Evolutionary conservation across 192 early-diverging fungal species (phyloP).

Genomic region (Coemansia javaensis): DNA sequence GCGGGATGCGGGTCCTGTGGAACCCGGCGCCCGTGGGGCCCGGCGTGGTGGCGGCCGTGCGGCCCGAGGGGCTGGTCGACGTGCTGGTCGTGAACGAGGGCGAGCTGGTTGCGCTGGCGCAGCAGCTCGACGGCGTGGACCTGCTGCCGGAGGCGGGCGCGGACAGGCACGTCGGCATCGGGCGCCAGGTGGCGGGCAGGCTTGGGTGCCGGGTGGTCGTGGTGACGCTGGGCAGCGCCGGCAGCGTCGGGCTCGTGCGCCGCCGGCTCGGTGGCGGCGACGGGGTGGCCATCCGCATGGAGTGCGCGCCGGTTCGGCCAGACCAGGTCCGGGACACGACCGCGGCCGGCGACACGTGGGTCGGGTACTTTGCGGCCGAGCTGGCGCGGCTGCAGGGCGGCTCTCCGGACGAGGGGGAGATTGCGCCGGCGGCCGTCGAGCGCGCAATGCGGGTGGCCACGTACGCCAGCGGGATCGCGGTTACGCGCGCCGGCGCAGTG

Average conservation of each 20-base stretch:
- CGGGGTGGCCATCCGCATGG: slow-evolving; percentile 9
- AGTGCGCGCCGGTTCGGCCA: slow-evolving; percentile 17
- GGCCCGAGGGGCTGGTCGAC: slow-evolving; percentile 56
- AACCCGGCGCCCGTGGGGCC: slow-evolving; percentile 79
- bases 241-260: slow-evolving; percentile 28
- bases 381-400: slow-evolving; percentile 27
- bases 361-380: slow-evolving; percentile 48
- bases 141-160: not conserved
- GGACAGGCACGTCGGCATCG: slow-evolving; percentile 1
- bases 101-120: slow-evolving; percentile 57
- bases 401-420: slow-evolving; percentile 26
- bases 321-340: slow-evolving; percentile 43
- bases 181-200: slow-evolving; percentile 10
- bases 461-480: slow-evolving; percentile 31
- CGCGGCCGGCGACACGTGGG: slow-evolving; percentile 49
- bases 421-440: slow-evolving; percentile 31
- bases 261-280: too few species aligned
- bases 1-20: slow-evolving; percentile 67
- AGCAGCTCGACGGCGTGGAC: slow-evolving; percentile 14
- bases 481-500: slow-evolving; percentile 37
- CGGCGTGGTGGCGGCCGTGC: slow-evolving; percentile 26
- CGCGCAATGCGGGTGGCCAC: slow-evolving; percentile 37
- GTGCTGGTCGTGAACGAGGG: slow-evolving; percentile 78
- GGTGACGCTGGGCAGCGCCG: slow-evolving; percentile 27
- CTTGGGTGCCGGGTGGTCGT: slow-evolving; percentile 12